These are phyloP conservation scores for Cantharellus cinnabarinus DNA, from an alignment of 768 basidiomycete species.

Conservation along the genomic window DNA sequence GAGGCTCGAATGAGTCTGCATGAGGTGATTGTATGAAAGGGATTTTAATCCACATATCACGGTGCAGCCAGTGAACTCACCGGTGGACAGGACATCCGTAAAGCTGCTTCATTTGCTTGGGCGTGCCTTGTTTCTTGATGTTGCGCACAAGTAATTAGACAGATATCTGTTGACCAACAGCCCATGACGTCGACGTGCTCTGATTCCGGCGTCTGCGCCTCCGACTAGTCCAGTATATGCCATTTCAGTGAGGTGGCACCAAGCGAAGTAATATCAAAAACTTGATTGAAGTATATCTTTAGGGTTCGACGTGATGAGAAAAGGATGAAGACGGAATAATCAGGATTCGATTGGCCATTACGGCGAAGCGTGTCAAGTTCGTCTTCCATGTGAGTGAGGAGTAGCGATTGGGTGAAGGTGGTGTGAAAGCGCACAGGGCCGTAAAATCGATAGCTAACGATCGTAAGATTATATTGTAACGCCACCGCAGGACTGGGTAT, in stretches of 20 bases:
- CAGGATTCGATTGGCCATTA: slow-evolving; percentile 23
- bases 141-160: background rate
- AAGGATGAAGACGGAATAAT: slow-evolving; percentile 38
- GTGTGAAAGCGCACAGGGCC: background rate
- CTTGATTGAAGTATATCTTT: slow-evolving; percentile 33
- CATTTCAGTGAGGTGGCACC: slow-evolving; percentile 20
- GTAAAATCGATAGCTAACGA: background rate
- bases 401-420: background rate
- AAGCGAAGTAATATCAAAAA: slow-evolving; percentile 39
- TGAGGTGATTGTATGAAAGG: background rate
- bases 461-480: background rate
- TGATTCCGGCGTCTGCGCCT: slow-evolving; percentile 28
- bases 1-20: background rate
- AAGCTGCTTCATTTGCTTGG: background rate
- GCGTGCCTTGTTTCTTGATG: background rate
- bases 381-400: background rate
- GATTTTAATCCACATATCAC: background rate
- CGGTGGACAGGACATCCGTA: background rate
- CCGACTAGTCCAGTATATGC: slow-evolving; percentile 41
- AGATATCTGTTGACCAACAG: slow-evolving; percentile 23
- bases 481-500: background rate
- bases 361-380: background rate
- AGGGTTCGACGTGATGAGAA: slow-evolving; percentile 14
- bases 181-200: slow-evolving; percentile 16
- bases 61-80: background rate